Evolutionary conservation across 1,139 yeast species (phyloP).

Genomic region (Yamadazyma diospyri): DNA sequence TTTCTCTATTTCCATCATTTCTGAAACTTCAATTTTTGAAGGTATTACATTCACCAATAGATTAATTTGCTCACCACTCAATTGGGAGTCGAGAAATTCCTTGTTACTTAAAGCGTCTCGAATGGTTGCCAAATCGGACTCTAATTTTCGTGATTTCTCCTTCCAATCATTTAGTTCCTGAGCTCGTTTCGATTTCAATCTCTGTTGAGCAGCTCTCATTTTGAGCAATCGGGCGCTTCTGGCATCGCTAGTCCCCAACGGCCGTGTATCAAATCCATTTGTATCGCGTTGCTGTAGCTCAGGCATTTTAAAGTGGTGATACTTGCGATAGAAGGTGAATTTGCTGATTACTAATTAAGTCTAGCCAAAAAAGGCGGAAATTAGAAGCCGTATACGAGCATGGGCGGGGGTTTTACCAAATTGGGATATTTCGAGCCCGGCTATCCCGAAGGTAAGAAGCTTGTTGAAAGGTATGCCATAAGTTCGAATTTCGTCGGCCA

Average conservation of each 20-base stretch:
- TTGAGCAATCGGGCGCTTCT: background rate
- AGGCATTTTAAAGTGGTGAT: too few relatives aligned
- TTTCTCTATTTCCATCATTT: background rate
- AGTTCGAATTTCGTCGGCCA: too few relatives aligned
- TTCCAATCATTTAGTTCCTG: background rate
- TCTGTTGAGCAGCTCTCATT: constrained; percentile 1
- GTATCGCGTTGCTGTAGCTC: background rate
- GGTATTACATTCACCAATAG: background rate
- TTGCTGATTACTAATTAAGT: too few relatives aligned
- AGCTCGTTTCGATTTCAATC: background rate
- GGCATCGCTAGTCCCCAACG: background rate
- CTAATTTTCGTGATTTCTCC: background rate
- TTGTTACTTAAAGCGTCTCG: background rate
- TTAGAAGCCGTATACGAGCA: too few relatives aligned
- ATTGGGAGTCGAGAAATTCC: background rate
- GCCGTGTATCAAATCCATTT: background rate
- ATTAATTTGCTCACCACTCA: background rate
- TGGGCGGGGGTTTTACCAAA: too few relatives aligned
- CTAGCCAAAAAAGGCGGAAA: too few relatives aligned
- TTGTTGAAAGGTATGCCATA: too few relatives aligned
- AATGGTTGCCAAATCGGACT: background rate
- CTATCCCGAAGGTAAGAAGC: too few relatives aligned
- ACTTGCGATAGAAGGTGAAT: too few relatives aligned
- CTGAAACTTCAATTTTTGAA: background rate
- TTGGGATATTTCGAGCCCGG: too few relatives aligned